Evolutionary conservation across 139 green algal species (phyloP).

Genomic region (Yamagishiella unicocca): DNA sequence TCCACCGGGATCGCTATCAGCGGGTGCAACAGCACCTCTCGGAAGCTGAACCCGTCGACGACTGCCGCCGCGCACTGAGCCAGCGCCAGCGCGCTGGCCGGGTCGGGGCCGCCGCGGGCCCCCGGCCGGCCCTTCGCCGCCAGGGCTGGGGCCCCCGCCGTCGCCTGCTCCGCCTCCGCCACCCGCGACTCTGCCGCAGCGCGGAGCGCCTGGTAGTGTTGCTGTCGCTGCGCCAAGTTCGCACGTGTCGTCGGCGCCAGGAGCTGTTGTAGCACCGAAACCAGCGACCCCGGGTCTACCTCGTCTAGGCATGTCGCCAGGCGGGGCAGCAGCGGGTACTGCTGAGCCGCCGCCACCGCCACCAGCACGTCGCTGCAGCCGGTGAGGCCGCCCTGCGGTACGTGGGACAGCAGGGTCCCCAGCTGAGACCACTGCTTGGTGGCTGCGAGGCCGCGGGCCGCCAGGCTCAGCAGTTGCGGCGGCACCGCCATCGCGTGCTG

Average conservation of each 20-base stretch:
- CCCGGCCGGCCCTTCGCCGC: neutral
- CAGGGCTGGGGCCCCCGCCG: neutral
- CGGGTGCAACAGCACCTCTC: constrained; percentile 47
- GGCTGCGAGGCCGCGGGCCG: constrained; percentile 8
- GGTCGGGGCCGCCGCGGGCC: neutral
- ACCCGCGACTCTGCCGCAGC: neutral
- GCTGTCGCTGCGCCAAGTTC: constrained; percentile 13
- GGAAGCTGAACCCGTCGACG: constrained; percentile 64
- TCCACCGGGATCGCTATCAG: constrained; percentile 57
- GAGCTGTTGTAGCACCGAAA: constrained; percentile 43
- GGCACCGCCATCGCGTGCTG: constrained; percentile 34
- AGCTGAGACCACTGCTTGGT: constrained; percentile 31
- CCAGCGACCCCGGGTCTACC: constrained; percentile 49
- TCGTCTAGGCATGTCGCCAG: constrained; percentile 54
- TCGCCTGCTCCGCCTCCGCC: neutral
- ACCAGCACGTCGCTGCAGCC: constrained; percentile 53
- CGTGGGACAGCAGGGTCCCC: neutral
- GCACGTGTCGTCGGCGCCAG: constrained; percentile 49
- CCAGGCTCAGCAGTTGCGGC: constrained; percentile 30
- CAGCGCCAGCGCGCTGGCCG: constrained; percentile 20
- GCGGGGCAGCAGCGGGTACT: constrained; percentile 56
- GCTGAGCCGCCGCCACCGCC: constrained; percentile 33
- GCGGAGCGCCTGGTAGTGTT: constrained; percentile 20
- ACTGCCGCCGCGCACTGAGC: constrained; percentile 62
- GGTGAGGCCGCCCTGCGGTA: constrained; percentile 9